These are phyloP conservation scores for Morella rubra DNA, from an alignment of 306 rosid species.

Conservation along the genomic window DNA sequence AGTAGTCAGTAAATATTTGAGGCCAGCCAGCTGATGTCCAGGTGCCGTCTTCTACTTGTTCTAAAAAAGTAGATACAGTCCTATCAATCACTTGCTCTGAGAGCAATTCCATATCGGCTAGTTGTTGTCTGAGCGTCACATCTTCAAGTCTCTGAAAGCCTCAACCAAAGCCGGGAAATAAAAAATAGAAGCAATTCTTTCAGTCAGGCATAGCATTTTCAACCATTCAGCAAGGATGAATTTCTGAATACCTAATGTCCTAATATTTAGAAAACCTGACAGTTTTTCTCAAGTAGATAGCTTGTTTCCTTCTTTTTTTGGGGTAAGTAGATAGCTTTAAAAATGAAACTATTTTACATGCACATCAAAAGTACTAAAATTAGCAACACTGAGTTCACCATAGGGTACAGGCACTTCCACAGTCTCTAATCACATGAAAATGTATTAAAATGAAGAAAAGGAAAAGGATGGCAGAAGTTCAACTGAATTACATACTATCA, in stretches of 20 bases:
- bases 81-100: constrained; percentile 62
- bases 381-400: background rate
- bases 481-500: background rate
- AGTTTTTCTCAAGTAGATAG: too few relatives aligned
- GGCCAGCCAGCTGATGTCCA: constrained; percentile 91
- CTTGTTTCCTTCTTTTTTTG: too few relatives aligned
- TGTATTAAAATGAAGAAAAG: background rate
- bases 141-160: constrained; percentile 57
- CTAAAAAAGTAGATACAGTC: constrained; percentile 46
- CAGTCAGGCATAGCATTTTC: constrained; percentile 14
- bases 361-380: background rate
- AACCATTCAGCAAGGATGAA: too few relatives aligned
- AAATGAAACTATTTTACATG: too few relatives aligned
- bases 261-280: too few relatives aligned
- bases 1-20: constrained; percentile 67
- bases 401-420: background rate
- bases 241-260: too few relatives aligned
- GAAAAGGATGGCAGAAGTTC: background rate
- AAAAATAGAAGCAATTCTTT: background rate
- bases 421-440: background rate
- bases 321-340: too few relatives aligned
- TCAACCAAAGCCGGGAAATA: background rate
- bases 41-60: constrained; percentile 77
- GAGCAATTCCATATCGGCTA: constrained; percentile 46
- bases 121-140: constrained; percentile 54